Base-by-base conservation (phyloP, 805 yeast species). In the Zygoascus ofunaensis region DNA sequence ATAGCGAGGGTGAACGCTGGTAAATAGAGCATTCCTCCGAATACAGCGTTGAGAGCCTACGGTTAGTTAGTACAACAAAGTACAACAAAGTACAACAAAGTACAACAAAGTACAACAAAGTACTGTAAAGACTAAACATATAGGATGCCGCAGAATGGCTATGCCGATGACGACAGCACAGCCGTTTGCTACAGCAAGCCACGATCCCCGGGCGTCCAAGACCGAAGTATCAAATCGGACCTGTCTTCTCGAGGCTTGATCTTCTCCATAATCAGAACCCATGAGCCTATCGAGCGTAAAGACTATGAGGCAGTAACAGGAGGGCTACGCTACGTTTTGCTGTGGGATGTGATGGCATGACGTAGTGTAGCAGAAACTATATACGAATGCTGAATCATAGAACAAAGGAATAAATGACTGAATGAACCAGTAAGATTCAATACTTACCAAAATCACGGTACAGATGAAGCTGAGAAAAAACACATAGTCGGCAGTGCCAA, bases 221-320 rank as follows among this genome's bases (percentile, higher is more conserved):
- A 35, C 35, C 46, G 48, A 55, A 48, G 54, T 53, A 52, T 51
- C 56, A 50, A 54, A 52, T 48, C 53, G 39, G 41, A 30, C 28
- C 30, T 34, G 26, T 39, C 41, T 22, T 41, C 38, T 28, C 28
- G 34, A 30, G 44, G 61, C 62, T 53, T 51, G 54, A 59, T 59
- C 53, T 59, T 50, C 63, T 59, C 63, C 63, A 55, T 59, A 43
- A 57, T 53, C 60, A 59, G 62, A 55, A 57, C 60, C 58, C 63
- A 52, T 43, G 38, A 39, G 49, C 52, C 54, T 54, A 57, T 57
- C 41, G 60, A 48, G 50, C 46, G n/a, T 48, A 45, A 49, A 51
- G 48, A 24, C 38, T 45, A 45, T 45, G 62, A 48, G 58, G 63
- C 63, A 59, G 63, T 58, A 59, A 59, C 56, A 57, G 63, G 63